These are phyloP conservation scores for Yamadazyma buinensis DNA, from an alignment of 1,139 yeast genomes.

Conservation along the genomic window DNA sequence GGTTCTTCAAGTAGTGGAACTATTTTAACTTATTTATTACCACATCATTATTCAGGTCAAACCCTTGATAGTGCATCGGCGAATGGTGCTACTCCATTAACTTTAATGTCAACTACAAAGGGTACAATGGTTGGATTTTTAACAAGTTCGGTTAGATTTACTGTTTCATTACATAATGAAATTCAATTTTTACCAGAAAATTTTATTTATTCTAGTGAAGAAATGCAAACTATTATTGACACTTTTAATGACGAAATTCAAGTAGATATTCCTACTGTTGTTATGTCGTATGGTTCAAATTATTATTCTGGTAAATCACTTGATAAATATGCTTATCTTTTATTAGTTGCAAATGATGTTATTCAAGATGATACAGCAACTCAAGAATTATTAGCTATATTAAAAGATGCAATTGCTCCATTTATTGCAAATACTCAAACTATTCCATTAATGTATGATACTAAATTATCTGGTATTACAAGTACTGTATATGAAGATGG, in stretches of 20 bases:
- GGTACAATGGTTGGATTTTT: conserved; percentile 63
- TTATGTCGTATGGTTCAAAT: conserved; percentile 44
- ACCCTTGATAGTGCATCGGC: conserved; percentile 40
- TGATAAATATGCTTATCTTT: conserved; percentile 71
- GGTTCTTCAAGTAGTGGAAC: conserved; percentile 52
- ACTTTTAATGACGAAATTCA: conserved; percentile 54
- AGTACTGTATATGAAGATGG: conserved; percentile 54
- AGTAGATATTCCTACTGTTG: conserved; percentile 49
- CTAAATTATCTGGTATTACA: conserved; percentile 64
- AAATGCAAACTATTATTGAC: conserved; percentile 45
- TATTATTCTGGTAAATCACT: conserved; percentile 67
- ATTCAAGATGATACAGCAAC: conserved; percentile 52
- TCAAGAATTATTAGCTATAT: conserved; percentile 38
- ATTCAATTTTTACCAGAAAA: conserved; percentile 54
- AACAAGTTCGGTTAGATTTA: conserved; percentile 45
- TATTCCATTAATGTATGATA: conserved; percentile 66
- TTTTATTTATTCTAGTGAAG: conserved; percentile 45
- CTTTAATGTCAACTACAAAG: conserved; percentile 57
- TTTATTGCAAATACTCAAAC: conserved; percentile 50
- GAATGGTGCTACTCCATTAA: conserved; percentile 41
- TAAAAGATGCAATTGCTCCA: conserved; percentile 42
- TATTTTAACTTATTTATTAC: conserved; percentile 61
- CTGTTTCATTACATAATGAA: conserved; percentile 47
- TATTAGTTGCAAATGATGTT: conserved; percentile 59
- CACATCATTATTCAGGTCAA: conserved; percentile 63